Percentiles rank a stretch among this genome's conserved stretches.
These are phyloP conservation scores for Termitomyces sp. DNA, from an alignment of 768 basidiomycete genomes.

Conservation along the genomic window DNA sequence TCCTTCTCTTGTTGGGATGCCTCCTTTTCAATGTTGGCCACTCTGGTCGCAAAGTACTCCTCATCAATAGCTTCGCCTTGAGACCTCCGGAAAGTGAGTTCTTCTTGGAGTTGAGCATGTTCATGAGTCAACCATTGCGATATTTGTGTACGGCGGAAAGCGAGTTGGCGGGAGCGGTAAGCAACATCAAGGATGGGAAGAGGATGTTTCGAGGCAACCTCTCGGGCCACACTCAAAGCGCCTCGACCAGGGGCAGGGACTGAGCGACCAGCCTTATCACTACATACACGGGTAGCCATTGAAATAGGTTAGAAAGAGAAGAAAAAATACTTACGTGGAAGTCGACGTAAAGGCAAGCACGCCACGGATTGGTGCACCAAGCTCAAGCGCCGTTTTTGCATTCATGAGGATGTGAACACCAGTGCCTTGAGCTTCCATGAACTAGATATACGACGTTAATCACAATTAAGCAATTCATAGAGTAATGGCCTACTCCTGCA, in stretches of 20 bases:
- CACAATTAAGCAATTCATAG: slow-evolving; percentile 4
- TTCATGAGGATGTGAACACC: slow-evolving; percentile 98
- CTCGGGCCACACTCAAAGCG: slow-evolving; percentile 82
- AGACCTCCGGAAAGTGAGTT: slow-evolving; percentile 57
- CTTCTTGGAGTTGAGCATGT: slow-evolving; percentile 76
- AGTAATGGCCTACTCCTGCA: slow-evolving; percentile 64
- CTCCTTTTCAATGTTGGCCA: slow-evolving; percentile 85
- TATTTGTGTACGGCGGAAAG: slow-evolving; percentile 94
- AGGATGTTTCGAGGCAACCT: slow-evolving; percentile 75
- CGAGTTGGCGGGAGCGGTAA: slow-evolving; percentile 90
- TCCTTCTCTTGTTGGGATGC: slow-evolving; percentile 91
- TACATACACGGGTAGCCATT: slow-evolving; percentile 23
- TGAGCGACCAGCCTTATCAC: slow-evolving; percentile 97
- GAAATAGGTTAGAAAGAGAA: not conserved
- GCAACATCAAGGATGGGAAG: slow-evolving; percentile 76
- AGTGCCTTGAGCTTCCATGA: slow-evolving; percentile 96
- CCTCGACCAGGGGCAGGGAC: slow-evolving; percentile 96
- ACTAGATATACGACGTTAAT: slow-evolving; percentile 32
- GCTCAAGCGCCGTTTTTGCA: slow-evolving; percentile 91
- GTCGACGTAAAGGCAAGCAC: slow-evolving; percentile 95
- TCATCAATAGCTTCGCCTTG: slow-evolving; percentile 49
- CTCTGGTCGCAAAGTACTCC: slow-evolving; percentile 68
- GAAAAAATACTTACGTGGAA: slow-evolving; percentile 61
- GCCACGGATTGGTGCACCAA: slow-evolving; percentile 91
- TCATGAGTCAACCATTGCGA: slow-evolving; percentile 93